A percentile compares a stretch with the other conserved stretches of the same genome.
Evolutionary conservation across 257 asterid species (phyloP).

Genomic region (Jacaranda copaia): DNA sequence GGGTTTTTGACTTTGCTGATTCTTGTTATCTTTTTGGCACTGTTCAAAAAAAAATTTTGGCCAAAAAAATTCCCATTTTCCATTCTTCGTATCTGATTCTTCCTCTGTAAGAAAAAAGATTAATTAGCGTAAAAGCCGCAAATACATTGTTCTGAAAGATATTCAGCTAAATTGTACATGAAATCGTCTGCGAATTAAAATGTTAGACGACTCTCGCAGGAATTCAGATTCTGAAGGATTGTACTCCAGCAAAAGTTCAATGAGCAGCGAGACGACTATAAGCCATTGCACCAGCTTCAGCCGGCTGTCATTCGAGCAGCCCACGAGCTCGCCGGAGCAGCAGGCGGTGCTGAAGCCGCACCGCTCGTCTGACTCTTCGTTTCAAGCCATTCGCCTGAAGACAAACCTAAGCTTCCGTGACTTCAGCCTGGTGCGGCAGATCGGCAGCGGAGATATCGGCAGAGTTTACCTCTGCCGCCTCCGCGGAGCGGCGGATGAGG

Average conservation of each 20-base stretch:
- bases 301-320: constrained; percentile 73
- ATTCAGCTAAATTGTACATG: constrained; percentile 22
- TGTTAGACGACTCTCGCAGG: constrained; percentile 43
- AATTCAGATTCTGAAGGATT: constrained; percentile 43
- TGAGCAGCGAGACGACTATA: constrained; percentile 65
- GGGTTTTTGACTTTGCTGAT: constrained; percentile 36
- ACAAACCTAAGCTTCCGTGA: constrained; percentile 60
- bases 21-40: constrained; percentile 21
- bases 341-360: constrained; percentile 61
- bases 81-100: constrained; percentile 40
- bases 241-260: constrained; percentile 63
- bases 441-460: constrained; percentile 92
- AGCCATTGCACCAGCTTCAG: constrained; percentile 70
- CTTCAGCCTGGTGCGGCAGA: constrained; percentile 74
- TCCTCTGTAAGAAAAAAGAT: neutral
- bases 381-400: constrained; percentile 52
- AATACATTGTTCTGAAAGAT: neutral
- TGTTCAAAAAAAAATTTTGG: neutral
- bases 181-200: constrained; percentile 27
- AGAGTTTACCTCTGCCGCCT: constrained; percentile 74
- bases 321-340: constrained; percentile 64
- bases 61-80: constrained; percentile 18
- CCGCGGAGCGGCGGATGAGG: constrained; percentile 49
- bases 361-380: constrained; percentile 77
- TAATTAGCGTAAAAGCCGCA: neutral